Percentiles rank a stretch among this genome's conserved stretches.
phyloP scores from a whole-genome alignment of 208 protist species.

The Trypanosoma boissoni region DNA sequence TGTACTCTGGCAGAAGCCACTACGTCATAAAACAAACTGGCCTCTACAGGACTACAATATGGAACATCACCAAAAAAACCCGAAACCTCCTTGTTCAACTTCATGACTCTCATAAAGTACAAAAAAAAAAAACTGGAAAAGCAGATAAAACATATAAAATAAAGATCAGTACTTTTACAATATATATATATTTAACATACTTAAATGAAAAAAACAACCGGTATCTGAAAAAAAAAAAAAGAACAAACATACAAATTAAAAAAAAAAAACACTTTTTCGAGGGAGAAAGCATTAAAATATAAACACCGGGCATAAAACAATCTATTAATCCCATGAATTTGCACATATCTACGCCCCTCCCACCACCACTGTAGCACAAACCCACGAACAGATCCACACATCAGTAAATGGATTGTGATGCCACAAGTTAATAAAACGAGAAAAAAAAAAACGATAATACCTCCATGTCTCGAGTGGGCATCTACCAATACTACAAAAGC shows the following conservation, averaged over 20 bases:
- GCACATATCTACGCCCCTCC: too few relatives aligned
- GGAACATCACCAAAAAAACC: constrained; percentile 73
- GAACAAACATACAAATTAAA: constrained; percentile 5
- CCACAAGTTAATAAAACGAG: too few relatives aligned
- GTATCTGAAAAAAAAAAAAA: neutral
- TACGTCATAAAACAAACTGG: constrained; percentile 56
- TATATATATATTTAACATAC: too few relatives aligned
- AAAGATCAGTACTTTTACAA: constrained; percentile 1
- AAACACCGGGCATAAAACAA: too few relatives aligned
- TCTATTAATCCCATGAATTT: too few relatives aligned
- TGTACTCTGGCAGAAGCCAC: constrained; percentile 45
- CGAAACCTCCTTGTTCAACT: constrained; percentile 29
- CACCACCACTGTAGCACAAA: too few relatives aligned
- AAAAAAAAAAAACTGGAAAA: constrained; percentile 15
- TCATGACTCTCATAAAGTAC: constrained; percentile 19
- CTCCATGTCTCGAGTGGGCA: too few relatives aligned
- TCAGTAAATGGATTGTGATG: too few relatives aligned
- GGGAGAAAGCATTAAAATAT: too few relatives aligned
- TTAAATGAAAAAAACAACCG: neutral
- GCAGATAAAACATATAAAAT: neutral
- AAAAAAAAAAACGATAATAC: too few relatives aligned
- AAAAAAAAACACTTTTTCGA: constrained; percentile 8
- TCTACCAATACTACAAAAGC: too few relatives aligned
- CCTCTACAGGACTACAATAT: constrained; percentile 64
- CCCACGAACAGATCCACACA: too few relatives aligned